A percentile compares a stretch with the other conserved stretches of the same genome.
Evolutionary conservation across 1,284 basidiomycete species (phyloP).

Genomic region (Boletellus deceptivus): DNA sequence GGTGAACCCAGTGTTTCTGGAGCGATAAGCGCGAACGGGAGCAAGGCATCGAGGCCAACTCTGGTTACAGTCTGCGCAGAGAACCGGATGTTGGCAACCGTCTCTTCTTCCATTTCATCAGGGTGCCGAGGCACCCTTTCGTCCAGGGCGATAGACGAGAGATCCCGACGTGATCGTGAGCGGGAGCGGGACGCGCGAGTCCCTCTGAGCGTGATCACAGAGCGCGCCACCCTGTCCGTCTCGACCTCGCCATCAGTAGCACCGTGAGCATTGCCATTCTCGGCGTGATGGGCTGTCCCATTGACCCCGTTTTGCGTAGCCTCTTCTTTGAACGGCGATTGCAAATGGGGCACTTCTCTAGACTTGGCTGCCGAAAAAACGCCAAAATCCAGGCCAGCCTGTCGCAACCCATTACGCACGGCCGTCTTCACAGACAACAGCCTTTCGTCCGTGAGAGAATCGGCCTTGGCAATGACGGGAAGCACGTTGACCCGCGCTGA

Average conservation of each 20-base stretch:
- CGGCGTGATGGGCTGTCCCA: slow-evolving; percentile 19
- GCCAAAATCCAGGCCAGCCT: slow-evolving; percentile 68
- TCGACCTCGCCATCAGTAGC: slow-evolving; percentile 40
- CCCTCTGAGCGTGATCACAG: slow-evolving; percentile 64
- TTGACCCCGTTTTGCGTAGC: slow-evolving; percentile 23
- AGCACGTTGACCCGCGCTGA: slow-evolving; percentile 70
- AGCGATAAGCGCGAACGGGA: slow-evolving; percentile 77
- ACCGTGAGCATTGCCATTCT: slow-evolving; percentile 30
- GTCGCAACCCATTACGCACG: slow-evolving; percentile 58
- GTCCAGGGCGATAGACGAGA: slow-evolving; percentile 51
- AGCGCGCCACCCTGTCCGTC: slow-evolving; percentile 55
- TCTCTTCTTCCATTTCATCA: slow-evolving; percentile 58
- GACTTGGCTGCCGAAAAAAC: slow-evolving; percentile 54
- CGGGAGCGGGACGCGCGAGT: slow-evolving; percentile 56
- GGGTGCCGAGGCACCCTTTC: slow-evolving; percentile 46
- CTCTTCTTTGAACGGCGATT: slow-evolving; percentile 20
- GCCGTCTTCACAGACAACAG: slow-evolving; percentile 64
- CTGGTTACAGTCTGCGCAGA: slow-evolving; percentile 64
- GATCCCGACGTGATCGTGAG: slow-evolving; percentile 67
- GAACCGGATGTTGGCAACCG: slow-evolving; percentile 71
- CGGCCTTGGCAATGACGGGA: slow-evolving; percentile 72
- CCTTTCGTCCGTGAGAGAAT: slow-evolving; percentile 74
- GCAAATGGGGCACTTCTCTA: slow-evolving; percentile 17
- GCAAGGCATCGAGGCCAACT: slow-evolving; percentile 48
- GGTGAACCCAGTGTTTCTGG: slow-evolving; percentile 53